phyloP scores from a whole-genome alignment of 352 stramenopile genomes.

The Phytophthora macrochlamydospora region DNA sequence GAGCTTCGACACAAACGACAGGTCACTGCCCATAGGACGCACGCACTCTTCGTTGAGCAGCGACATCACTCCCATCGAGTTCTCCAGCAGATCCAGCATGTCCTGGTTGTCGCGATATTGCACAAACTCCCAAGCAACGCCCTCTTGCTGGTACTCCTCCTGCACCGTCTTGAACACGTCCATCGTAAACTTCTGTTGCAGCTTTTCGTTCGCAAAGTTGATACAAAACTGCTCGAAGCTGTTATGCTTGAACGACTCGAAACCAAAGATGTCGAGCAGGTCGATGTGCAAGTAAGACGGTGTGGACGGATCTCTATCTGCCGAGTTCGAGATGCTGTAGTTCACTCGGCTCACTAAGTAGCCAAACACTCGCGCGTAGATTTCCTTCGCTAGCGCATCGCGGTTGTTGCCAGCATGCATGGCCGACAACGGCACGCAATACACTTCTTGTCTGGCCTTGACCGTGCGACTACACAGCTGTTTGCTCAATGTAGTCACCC shows the following conservation, averaged over 20 bases:
- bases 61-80: conserved; percentile 88
- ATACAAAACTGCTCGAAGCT: conserved; percentile 97
- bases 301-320: conserved; percentile 21
- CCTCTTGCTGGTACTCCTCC: conserved; percentile 80
- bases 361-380: conserved; percentile 95
- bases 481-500: conserved; percentile 57
- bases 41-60: conserved; percentile 93
- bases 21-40: conserved; percentile 84
- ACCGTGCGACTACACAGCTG: conserved; percentile 85
- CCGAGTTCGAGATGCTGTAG: conserved; percentile 74
- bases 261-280: conserved; percentile 97
- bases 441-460: conserved; percentile 83
- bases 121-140: conserved; percentile 80
- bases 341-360: conserved; percentile 93
- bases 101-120: conserved; percentile 92
- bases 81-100: conserved; percentile 90
- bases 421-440: conserved; percentile 75
- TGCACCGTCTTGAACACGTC: conserved; percentile 90
- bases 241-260: conserved; percentile 95
- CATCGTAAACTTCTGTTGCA: conserved; percentile 92
- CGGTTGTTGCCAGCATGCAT: conserved; percentile 86
- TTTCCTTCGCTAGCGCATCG: conserved; percentile 95
- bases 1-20: conserved; percentile 90
- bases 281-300: conserved; percentile 89
- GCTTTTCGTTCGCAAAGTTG: conserved; percentile 96